A percentile compares a stretch with the other conserved stretches of the same genome.
Conservation (phyloP, 2,329 filamentous ascomycete genomes). For the Talaromyces marneffei region DNA sequence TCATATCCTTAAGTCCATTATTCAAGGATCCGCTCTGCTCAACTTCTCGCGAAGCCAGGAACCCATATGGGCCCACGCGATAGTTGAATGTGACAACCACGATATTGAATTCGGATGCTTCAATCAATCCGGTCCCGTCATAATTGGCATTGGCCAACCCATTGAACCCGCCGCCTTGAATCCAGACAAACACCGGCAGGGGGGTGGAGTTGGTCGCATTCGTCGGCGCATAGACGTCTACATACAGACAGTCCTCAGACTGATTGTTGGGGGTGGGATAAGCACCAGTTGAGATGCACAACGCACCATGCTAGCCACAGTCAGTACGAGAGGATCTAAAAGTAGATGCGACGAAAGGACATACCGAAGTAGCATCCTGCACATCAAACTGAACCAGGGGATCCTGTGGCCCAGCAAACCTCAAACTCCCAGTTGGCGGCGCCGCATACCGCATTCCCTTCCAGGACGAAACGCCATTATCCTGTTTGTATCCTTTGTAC, state of each 20-base stretch:
- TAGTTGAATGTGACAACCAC: constrained; percentile 23
- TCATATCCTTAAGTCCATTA: constrained; percentile 20
- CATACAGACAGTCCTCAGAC: constrained; percentile 38
- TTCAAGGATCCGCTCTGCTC: constrained; percentile 26
- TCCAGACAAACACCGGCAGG: constrained; percentile 60
- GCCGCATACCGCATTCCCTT: constrained; percentile 70
- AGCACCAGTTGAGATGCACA: constrained; percentile 63
- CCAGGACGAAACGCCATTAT: constrained; percentile 62
- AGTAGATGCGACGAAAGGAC: neutral
- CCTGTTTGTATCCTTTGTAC: constrained; percentile 54
- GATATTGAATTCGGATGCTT: constrained; percentile 37
- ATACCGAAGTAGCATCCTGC: constrained; percentile 52
- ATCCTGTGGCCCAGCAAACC: constrained; percentile 63
- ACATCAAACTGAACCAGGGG: constrained; percentile 45
- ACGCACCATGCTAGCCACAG: constrained; percentile 30
- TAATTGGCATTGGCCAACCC: constrained; percentile 54
- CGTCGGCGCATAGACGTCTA: constrained; percentile 38
- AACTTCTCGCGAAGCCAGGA: constrained; percentile 42
- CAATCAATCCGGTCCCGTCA: constrained; percentile 57
- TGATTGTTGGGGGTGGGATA: constrained; percentile 54
- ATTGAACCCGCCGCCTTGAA: constrained; percentile 60
- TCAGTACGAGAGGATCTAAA: constrained; percentile 9
- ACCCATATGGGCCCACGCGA: constrained; percentile 24
- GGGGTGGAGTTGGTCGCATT: constrained; percentile 36
- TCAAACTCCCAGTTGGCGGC: constrained; percentile 57